phyloP scores from a whole-genome alignment of 2,329 filamentous ascomycete species.

The Periconia digitata region DNA sequence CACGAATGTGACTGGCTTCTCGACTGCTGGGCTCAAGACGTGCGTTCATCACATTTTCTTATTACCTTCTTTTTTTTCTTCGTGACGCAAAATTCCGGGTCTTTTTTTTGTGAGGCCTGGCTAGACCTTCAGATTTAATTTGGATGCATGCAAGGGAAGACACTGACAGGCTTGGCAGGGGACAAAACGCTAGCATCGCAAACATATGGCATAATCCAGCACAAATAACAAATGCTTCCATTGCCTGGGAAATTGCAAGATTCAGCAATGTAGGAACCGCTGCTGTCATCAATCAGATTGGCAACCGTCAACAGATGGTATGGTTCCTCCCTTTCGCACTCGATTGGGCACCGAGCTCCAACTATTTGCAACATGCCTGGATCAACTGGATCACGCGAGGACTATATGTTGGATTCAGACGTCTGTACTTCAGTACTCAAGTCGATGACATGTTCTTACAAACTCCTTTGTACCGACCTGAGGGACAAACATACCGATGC shows the following conservation, averaged over 20 bases:
- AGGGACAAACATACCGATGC: constrained; percentile 54
- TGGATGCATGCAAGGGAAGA: constrained; percentile 3
- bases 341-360: constrained; percentile 57
- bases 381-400: constrained; percentile 65
- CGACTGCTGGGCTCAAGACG: constrained; percentile 57
- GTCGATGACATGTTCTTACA: constrained; percentile 65
- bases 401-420: constrained; percentile 58
- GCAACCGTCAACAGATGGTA: constrained; percentile 62
- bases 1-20: constrained; percentile 56
- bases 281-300: constrained; percentile 62
- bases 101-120: too few relatives aligned
- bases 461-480: constrained; percentile 46
- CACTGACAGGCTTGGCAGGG: constrained; percentile 22
- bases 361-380: constrained; percentile 63
- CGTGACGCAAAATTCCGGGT: background rate
- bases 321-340: constrained; percentile 61
- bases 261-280: constrained; percentile 57
- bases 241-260: constrained; percentile 57
- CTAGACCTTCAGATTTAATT: constrained; percentile 10
- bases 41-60: constrained; percentile 15
- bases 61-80: background rate
- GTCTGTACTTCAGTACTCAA: constrained; percentile 58
- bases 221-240: constrained; percentile 54
- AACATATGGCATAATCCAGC: constrained; percentile 62
- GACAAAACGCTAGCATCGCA: constrained; percentile 32